A percentile compares a stretch with the other conserved stretches of the same genome.
phyloP scores from a whole-genome alignment of 2,329 filamentous ascomycete species.

The Colletotrichum neosansevieriae region DNA sequence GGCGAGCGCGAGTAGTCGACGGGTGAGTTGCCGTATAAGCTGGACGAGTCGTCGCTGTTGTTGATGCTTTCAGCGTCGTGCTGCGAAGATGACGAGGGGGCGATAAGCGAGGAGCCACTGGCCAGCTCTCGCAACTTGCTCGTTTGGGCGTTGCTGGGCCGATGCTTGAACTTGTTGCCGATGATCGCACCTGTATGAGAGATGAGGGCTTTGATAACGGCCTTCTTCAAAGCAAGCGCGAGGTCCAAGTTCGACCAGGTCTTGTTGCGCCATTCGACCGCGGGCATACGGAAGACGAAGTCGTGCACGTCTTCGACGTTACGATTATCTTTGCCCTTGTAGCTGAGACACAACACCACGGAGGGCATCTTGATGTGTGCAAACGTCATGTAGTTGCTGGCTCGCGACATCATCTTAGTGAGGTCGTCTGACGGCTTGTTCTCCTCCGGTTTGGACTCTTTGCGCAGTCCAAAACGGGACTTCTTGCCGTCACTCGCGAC shows the following conservation, averaged over 20 bases:
- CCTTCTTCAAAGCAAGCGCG: slow-evolving; percentile 91
- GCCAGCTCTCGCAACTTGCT: slow-evolving; percentile 85
- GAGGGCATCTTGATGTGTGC: slow-evolving; percentile 95
- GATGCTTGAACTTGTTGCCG: slow-evolving; percentile 95
- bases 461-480: slow-evolving; percentile 67
- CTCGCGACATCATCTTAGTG: slow-evolving; percentile 94
- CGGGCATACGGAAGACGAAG: slow-evolving; percentile 95
- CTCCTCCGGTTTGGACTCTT: slow-evolving; percentile 62
- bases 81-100: slow-evolving; percentile 53
- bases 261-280: slow-evolving; percentile 97
- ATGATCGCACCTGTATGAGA: slow-evolving; percentile 97
- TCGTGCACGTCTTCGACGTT: slow-evolving; percentile 98
- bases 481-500: slow-evolving; percentile 58
- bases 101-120: slow-evolving; percentile 77
- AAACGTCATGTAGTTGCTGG: slow-evolving; percentile 97
- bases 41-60: slow-evolving; percentile 69
- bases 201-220: slow-evolving; percentile 92
- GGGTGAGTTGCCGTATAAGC: slow-evolving; percentile 64
- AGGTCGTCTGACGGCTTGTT: slow-evolving; percentile 85
- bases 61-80: slow-evolving; percentile 58
- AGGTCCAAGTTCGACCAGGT: slow-evolving; percentile 99
- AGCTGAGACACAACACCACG: slow-evolving; percentile 94
- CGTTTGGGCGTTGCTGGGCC: slow-evolving; percentile 83
- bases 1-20: slow-evolving; percentile 71
- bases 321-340: slow-evolving; percentile 95